These are phyloP conservation scores for Cyphellophora attinorum DNA, from an alignment of 2,329 filamentous ascomycete species.

Conservation along the genomic window DNA sequence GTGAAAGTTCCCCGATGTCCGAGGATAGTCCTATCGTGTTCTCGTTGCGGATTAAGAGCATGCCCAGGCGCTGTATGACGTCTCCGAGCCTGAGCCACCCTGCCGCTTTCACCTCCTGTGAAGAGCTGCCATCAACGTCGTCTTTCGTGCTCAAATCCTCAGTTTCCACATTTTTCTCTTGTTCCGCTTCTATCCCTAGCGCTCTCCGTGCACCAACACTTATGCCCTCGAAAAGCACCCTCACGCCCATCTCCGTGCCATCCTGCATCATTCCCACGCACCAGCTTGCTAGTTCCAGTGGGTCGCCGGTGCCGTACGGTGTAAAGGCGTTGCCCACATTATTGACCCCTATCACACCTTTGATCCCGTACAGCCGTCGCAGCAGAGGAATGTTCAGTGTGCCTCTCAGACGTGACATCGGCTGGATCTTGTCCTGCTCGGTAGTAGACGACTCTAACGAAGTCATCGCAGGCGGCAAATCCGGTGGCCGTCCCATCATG, in stretches of 20 bases:
- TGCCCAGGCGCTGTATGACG: no score
- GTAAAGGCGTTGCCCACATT: slow-evolving; percentile 70
- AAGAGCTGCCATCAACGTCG: no score
- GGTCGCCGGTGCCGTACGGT: slow-evolving; percentile 58
- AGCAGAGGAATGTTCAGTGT: slow-evolving; percentile 54
- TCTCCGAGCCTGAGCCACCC: no score
- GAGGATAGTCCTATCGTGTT: slow-evolving; percentile 21
- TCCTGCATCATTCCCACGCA: slow-evolving; percentile 60
- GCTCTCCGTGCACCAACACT: slow-evolving; percentile 32
- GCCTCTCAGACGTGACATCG: slow-evolving; percentile 38
- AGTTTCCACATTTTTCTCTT: no score
- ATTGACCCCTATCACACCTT: slow-evolving; percentile 56
- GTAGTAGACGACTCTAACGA: slow-evolving; percentile 9
- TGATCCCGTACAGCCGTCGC: slow-evolving; percentile 48
- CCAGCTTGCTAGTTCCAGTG: slow-evolving; percentile 51
- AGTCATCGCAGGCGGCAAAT: background rate
- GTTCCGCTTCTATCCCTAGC: slow-evolving; percentile 23
- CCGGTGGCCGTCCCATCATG: slow-evolving; percentile 51
- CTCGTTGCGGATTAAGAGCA: slow-evolving; percentile 20
- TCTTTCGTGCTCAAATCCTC: no score
- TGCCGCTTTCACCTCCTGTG: no score
- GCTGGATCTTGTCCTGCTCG: slow-evolving; percentile 10
- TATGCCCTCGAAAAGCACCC: slow-evolving; percentile 47
- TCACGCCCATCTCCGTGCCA: slow-evolving; percentile 50
- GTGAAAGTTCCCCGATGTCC: slow-evolving; percentile 14